These are phyloP conservation scores for Xylaria nigripes DNA, from an alignment of 495 filamentous ascomycete species.

Conservation along the genomic window DNA sequence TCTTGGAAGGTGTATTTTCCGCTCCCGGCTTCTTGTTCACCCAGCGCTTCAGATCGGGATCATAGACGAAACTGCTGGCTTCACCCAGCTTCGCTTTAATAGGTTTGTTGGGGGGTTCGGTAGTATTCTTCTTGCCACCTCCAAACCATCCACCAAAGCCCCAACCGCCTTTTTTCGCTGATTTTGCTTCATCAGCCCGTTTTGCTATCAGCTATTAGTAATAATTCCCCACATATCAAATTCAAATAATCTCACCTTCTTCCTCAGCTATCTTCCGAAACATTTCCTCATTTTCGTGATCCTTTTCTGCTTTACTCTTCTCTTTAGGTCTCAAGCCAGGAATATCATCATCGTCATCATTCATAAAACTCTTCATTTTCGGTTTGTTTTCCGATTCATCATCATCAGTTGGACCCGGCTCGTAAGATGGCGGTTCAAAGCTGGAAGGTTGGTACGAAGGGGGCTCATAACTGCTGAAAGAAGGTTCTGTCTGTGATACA, in stretches of 20 bases:
- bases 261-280: slow-evolving; percentile 79
- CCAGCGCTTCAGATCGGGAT: slow-evolving; percentile 92
- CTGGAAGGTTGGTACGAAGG: slow-evolving; percentile 42
- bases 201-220: slow-evolving; percentile 20
- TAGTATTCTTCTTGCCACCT: slow-evolving; percentile 58
- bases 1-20: slow-evolving; percentile 39
- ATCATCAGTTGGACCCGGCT: slow-evolving; percentile 41
- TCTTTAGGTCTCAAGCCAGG: slow-evolving; percentile 28
- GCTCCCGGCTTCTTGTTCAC: slow-evolving; percentile 84
- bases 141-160: slow-evolving; percentile 75
- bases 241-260: slow-evolving; percentile 50
- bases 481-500: slow-evolving; percentile 22
- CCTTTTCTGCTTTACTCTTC: slow-evolving; percentile 50
- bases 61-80: slow-evolving; percentile 85
- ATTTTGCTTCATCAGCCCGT: slow-evolving; percentile 26
- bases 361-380: slow-evolving; percentile 74
- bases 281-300: slow-evolving; percentile 62
- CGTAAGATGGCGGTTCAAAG: slow-evolving; percentile 49
- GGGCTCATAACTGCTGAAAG: slow-evolving; percentile 38
- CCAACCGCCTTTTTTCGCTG: slow-evolving; percentile 68
- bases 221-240: slow-evolving; percentile 14
- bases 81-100: slow-evolving; percentile 95
- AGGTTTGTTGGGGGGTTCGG: slow-evolving; percentile 50
- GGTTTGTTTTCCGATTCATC: slow-evolving; percentile 44
- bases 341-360: slow-evolving; percentile 61